phyloP scores from a whole-genome alignment of 441 rosid species.

The Mallotus japonicus region DNA sequence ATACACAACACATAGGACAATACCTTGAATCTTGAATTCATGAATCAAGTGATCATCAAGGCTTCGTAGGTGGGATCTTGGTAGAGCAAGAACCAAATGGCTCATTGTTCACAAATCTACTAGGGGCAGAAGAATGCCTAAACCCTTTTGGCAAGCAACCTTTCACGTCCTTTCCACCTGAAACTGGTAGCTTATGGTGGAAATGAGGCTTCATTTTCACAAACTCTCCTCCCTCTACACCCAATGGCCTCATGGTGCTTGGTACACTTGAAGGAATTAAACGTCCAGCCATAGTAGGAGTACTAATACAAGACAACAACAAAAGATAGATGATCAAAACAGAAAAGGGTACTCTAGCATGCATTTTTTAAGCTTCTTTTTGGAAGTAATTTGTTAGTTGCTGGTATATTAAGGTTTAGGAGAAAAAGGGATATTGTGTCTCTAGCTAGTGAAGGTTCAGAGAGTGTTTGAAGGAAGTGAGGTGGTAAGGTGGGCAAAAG shows the following conservation, averaged over 20 bases:
- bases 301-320: constrained; percentile 1
- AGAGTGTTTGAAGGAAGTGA: neutral
- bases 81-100: constrained; percentile 46
- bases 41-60: neutral
- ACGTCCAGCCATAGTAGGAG: constrained; percentile 36
- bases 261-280: constrained; percentile 57
- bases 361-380: constrained; percentile 19
- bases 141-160: constrained; percentile 78
- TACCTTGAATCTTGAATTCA: neutral
- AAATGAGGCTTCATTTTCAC: constrained; percentile 41
- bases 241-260: constrained; percentile 49
- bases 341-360: constrained; percentile 2
- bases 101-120: constrained; percentile 68
- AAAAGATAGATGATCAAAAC: constrained; percentile 23
- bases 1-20: too few species aligned
- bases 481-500: neutral
- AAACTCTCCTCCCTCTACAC: constrained; percentile 25
- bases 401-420: constrained; percentile 12
- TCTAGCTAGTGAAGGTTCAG: neutral
- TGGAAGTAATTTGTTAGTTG: neutral
- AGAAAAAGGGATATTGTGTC: neutral
- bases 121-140: constrained; percentile 70
- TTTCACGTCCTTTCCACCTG: constrained; percentile 43
- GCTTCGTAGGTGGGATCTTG: neutral
- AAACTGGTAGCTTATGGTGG: constrained; percentile 28